phyloP scores from a whole-genome alignment of 305 asterid genomes.

The Petunia hybrid region DNA sequence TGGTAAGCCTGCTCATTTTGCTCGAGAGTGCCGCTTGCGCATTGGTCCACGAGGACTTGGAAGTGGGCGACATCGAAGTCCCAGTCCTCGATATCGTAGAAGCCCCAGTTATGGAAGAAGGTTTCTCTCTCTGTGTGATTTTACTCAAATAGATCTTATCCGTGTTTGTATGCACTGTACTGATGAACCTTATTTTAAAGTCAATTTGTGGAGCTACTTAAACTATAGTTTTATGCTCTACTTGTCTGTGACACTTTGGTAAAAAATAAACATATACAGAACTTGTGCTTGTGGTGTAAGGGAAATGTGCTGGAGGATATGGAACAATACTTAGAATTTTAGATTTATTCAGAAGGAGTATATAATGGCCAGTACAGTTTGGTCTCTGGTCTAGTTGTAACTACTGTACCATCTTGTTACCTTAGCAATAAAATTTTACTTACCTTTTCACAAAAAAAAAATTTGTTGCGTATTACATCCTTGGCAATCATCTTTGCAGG shows the following conservation, averaged over 20 bases:
- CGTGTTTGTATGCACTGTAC: not conserved
- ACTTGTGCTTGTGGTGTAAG: too few relatives aligned
- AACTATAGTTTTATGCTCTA: not conserved
- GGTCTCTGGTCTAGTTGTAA: too few relatives aligned
- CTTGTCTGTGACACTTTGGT: not conserved
- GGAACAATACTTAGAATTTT: too few relatives aligned
- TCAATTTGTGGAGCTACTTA: not conserved
- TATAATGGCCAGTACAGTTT: too few relatives aligned
- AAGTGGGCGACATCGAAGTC: constrained; percentile 54
- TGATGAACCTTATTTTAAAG: not conserved
- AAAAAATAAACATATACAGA: too few relatives aligned
- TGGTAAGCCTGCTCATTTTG: constrained; percentile 71
- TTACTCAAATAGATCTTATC: not conserved
- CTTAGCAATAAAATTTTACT: too few relatives aligned
- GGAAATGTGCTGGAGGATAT: too few relatives aligned
- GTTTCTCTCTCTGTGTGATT: constrained; percentile 34
- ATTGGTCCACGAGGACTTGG: constrained; percentile 51
- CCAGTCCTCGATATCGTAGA: constrained; percentile 55
- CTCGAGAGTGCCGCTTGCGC: constrained; percentile 62
- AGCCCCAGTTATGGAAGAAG: constrained; percentile 67
- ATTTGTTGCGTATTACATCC: too few relatives aligned
- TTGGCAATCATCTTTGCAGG: not conserved
- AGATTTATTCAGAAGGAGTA: too few relatives aligned
- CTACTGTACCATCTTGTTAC: too few relatives aligned
- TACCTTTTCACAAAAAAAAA: too few relatives aligned